Conservation (phyloP, 2,329 filamentous ascomycete genomes). For the Fusarium luffae region DNA sequence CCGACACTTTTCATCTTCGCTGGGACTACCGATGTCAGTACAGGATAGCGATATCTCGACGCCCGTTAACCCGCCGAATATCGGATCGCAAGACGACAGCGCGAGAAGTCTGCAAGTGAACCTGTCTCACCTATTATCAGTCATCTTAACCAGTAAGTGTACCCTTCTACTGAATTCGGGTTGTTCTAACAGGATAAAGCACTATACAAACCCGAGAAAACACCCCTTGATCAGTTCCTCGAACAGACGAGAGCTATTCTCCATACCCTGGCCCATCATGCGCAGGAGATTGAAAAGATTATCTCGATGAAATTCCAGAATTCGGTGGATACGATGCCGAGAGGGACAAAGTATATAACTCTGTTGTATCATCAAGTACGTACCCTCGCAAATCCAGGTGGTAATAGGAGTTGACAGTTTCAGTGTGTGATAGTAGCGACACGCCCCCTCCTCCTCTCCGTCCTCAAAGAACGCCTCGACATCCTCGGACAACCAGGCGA, state of each 20-base stretch:
- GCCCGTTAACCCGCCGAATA: conserved; percentile 44
- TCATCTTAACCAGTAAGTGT: conserved; percentile 52
- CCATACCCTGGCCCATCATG: conserved; percentile 51
- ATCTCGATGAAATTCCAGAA: conserved; percentile 50
- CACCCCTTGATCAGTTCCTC: conserved; percentile 49
- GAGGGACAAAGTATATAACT: conserved; percentile 52
- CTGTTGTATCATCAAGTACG: conserved; percentile 54
- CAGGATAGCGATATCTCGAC: conserved; percentile 55
- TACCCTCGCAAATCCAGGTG: accelerated
- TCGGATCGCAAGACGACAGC: conserved; percentile 45
- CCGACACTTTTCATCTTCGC: conserved; percentile 53
- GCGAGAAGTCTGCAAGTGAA: conserved; percentile 51
- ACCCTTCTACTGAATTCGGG: no score
- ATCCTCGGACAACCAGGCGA: conserved; percentile 36
- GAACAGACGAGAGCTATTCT: conserved; percentile 52
- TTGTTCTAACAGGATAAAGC: no score
- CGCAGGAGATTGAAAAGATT: conserved; percentile 53
- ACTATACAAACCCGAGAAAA: conserved; percentile 52
- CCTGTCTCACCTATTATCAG: conserved; percentile 50
- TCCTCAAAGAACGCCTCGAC: conserved; percentile 52
- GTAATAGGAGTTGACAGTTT: accelerated
- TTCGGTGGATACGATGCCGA: conserved; percentile 51
- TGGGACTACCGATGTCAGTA: conserved; percentile 53
- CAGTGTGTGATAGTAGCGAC: conserved; percentile 56
- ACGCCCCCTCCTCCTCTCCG: conserved; percentile 52